phyloP scores from a whole-genome alignment of 441 rosid species.

The Aquilaria agallochum region DNA sequence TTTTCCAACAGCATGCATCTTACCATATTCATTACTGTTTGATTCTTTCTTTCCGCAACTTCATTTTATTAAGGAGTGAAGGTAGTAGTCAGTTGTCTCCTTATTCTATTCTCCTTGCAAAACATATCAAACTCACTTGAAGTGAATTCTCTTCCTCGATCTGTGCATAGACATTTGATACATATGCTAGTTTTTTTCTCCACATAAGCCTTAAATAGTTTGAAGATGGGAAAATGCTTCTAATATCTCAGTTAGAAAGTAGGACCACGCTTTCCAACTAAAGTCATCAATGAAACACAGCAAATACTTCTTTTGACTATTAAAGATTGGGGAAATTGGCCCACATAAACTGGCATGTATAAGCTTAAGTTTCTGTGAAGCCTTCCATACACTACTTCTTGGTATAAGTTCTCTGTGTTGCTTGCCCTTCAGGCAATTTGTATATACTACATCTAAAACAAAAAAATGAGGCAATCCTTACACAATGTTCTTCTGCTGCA shows the following conservation, averaged over 20 bases:
- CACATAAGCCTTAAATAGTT: no score
- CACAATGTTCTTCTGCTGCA: background rate
- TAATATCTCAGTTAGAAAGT: no score
- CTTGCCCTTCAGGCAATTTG: background rate
- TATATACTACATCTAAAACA: background rate
- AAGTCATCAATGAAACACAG: no score
- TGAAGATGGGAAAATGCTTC: no score
- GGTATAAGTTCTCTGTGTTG: background rate
- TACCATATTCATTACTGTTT: background rate
- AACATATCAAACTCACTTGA: background rate
- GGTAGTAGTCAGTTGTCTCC: background rate
- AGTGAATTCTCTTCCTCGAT: background rate
- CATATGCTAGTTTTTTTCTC: no score
- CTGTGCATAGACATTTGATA: background rate
- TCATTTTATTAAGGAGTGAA: constrained; percentile 3
- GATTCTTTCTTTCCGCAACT: background rate
- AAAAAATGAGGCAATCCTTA: background rate
- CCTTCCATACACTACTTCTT: background rate
- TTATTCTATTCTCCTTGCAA: background rate
- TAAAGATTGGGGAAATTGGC: background rate
- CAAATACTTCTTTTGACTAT: no score
- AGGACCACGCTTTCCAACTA: no score
- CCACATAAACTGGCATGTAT: background rate
- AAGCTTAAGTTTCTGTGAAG: background rate
- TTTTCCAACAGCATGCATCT: background rate